These are phyloP conservation scores for Houttuynia cordata DNA, from an alignment of 164 flowering plant genomes.

Conservation along the genomic window DNA sequence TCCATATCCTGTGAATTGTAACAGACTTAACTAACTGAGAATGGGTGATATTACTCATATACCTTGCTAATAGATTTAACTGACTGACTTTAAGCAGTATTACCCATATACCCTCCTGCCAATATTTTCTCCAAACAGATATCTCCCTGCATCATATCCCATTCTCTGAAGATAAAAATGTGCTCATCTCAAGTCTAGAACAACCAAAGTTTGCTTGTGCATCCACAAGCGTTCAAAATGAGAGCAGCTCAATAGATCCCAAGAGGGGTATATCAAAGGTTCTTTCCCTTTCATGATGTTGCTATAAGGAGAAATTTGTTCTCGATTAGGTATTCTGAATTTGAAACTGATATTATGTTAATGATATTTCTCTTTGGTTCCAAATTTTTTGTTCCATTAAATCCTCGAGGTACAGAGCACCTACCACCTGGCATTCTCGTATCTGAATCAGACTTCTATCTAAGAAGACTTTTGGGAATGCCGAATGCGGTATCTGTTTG, in stretches of 20 bases:
- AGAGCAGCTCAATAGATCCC: slow-evolving; percentile 10
- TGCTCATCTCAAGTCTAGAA: slow-evolving; percentile 19
- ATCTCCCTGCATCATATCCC: too few relatives aligned
- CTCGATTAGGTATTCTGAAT: background rate
- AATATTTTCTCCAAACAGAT: too few relatives aligned
- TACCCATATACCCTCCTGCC: too few relatives aligned
- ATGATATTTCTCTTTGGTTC: background rate
- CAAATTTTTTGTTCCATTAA: slow-evolving; percentile 56
- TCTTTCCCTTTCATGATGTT: background rate
- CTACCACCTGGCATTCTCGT: slow-evolving; percentile 69
- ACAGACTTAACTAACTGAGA: too few relatives aligned
- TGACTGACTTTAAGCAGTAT: too few relatives aligned
- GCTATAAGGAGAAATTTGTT: background rate
- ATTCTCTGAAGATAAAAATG: slow-evolving; percentile 17
- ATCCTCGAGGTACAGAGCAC: slow-evolving; percentile 91
- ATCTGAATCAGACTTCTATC: slow-evolving; percentile 66
- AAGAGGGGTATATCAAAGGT: slow-evolving; percentile 32
- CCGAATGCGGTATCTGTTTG: slow-evolving; percentile 63
- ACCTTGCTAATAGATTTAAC: too few relatives aligned
- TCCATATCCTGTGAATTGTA: too few relatives aligned
- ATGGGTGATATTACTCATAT: too few relatives aligned
- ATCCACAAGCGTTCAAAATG: slow-evolving; percentile 7
- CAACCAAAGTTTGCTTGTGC: slow-evolving; percentile 12
- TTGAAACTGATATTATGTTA: too few relatives aligned
- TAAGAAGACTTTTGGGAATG: slow-evolving; percentile 76